phyloP scores from a whole-genome alignment of 2,329 filamentous ascomycete species.

The Talaromyces sp. region DNA sequence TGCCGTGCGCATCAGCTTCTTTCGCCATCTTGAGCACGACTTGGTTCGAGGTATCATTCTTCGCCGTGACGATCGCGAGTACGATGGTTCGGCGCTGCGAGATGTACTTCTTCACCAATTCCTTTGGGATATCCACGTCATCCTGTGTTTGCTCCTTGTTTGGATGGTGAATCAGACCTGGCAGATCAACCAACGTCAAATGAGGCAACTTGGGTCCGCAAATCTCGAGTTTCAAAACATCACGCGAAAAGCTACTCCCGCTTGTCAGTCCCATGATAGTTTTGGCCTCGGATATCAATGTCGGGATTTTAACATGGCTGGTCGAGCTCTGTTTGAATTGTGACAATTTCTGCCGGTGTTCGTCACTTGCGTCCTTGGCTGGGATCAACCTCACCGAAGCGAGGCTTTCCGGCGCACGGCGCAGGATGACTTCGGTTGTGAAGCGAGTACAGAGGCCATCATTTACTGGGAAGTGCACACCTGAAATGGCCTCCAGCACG shows the following conservation, averaged over 20 bases:
- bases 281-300: slow-evolving; percentile 22
- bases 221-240: slow-evolving; percentile 10
- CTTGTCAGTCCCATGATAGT: slow-evolving; percentile 44
- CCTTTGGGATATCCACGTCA: slow-evolving; percentile 5
- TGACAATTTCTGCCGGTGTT: slow-evolving; percentile 16
- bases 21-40: slow-evolving; percentile 10
- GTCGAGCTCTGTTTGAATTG: slow-evolving; percentile 17
- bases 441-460: slow-evolving; percentile 60
- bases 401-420: slow-evolving; percentile 23
- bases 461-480: slow-evolving; percentile 57
- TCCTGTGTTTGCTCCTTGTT: slow-evolving; percentile 16
- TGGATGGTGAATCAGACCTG: slow-evolving; percentile 12
- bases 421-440: slow-evolving; percentile 56
- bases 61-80: slow-evolving; percentile 10
- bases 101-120: slow-evolving; percentile 10
- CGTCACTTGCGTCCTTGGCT: slow-evolving; percentile 14
- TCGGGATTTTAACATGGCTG: slow-evolving; percentile 20
- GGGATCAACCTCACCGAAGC: slow-evolving; percentile 22
- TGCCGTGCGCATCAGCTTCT: slow-evolving; percentile 4
- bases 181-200: slow-evolving; percentile 13
- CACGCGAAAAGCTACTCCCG: slow-evolving; percentile 18
- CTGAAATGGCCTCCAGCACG: slow-evolving; percentile 60
- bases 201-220: slow-evolving; percentile 9
- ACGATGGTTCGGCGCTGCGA: slow-evolving; percentile 10
- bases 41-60: slow-evolving; percentile 12